Conservation (phyloP, 805 yeast genomes). For the Candida endomychidarum region DNA sequence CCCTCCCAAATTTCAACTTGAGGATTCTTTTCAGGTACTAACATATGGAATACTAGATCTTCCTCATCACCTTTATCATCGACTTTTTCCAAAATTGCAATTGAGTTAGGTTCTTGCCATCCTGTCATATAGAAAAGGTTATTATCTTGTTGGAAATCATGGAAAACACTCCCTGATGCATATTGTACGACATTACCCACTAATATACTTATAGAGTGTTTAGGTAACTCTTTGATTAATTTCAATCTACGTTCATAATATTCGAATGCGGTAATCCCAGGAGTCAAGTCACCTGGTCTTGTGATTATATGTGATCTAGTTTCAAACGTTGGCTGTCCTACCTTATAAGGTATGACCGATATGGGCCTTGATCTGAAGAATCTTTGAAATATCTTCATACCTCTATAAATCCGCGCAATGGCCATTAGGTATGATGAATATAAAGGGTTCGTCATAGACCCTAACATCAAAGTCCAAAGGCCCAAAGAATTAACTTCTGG, state of each 20-base stretch:
- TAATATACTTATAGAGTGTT: conserved; percentile 66
- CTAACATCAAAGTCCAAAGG: conserved; percentile 1
- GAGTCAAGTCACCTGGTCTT: conserved; percentile 76
- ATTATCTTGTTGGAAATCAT: conserved; percentile 89
- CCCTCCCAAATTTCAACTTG: conserved; percentile 94
- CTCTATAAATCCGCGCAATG: too few relatives aligned
- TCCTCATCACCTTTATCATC: conserved; percentile 44
- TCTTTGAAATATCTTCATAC: conserved; percentile 3
- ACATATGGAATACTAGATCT: conserved; percentile 65
- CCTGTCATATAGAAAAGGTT: conserved; percentile 87
- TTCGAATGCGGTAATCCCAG: conserved; percentile 83
- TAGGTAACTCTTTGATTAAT: conserved; percentile 59
- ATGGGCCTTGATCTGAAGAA: conserved; percentile 24
- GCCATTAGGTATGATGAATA: conserved; percentile 14
- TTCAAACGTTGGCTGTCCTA: conserved; percentile 88
- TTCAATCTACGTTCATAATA: conserved; percentile 68
- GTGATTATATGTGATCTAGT: conserved; percentile 76
- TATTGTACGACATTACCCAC: conserved; percentile 71
- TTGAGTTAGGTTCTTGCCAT: conserved; percentile 86
- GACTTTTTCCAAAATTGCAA: conserved; percentile 64
- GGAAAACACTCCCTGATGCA: conserved; percentile 89
- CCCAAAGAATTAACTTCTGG: conserved; percentile 15
- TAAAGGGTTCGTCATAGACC: conserved; percentile 15
- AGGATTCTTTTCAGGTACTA: conserved; percentile 81
- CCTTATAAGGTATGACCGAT: conserved; percentile 31